Conservation (phyloP, 495 filamentous ascomycete species). For the Evernia prunastri region DNA sequence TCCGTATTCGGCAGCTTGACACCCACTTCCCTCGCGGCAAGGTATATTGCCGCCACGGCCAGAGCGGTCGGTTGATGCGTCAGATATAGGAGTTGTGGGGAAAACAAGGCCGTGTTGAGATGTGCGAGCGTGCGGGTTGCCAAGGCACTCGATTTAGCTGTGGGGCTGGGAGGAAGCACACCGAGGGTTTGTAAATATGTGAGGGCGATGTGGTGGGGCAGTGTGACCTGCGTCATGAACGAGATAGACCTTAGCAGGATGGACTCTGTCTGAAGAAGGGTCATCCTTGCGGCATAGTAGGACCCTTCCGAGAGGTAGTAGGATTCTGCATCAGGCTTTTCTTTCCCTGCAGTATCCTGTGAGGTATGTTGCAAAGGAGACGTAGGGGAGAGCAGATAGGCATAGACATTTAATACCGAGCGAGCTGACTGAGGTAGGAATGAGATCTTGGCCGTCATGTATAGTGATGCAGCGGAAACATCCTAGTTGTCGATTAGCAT, state of each 20-base stretch:
- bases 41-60: slow-evolving; percentile 83
- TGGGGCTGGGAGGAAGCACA: slow-evolving; percentile 36
- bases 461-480: slow-evolving; percentile 73
- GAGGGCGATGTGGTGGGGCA: slow-evolving; percentile 82
- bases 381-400: slow-evolving; percentile 66
- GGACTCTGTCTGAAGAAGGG: slow-evolving; percentile 64
- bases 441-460: slow-evolving; percentile 78
- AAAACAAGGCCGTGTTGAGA: slow-evolving; percentile 75
- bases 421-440: slow-evolving; percentile 68
- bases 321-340: slow-evolving; percentile 43
- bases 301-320: slow-evolving; percentile 69
- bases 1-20: slow-evolving; percentile 71
- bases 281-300: slow-evolving; percentile 56
- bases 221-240: slow-evolving; percentile 74
- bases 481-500: slow-evolving; percentile 44
- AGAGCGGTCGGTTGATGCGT: slow-evolving; percentile 84
- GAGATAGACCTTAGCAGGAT: slow-evolving; percentile 66
- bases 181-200: slow-evolving; percentile 90
- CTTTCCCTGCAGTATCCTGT: slow-evolving; percentile 25
- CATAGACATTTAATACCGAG: slow-evolving; percentile 75
- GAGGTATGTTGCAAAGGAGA: slow-evolving; percentile 42
- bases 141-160: slow-evolving; percentile 39
- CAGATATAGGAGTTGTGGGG: slow-evolving; percentile 81
- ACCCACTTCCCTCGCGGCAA: slow-evolving; percentile 71
- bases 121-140: slow-evolving; percentile 62